These are phyloP conservation scores for Scheffersomyces lignicola DNA, from an alignment of 1,139 yeast genomes.

Conservation along the genomic window DNA sequence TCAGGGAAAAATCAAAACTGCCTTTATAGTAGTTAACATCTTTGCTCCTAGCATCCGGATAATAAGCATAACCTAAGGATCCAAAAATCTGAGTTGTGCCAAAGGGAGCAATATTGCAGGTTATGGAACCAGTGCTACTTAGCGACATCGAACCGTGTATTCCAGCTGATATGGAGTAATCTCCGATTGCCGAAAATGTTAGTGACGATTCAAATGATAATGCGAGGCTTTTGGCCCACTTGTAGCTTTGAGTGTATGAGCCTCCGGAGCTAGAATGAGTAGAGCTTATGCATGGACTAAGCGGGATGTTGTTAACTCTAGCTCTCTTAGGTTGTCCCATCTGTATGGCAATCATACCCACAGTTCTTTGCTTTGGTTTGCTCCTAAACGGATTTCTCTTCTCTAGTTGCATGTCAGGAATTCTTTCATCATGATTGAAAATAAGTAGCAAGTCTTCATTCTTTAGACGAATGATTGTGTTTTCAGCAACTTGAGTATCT, in stretches of 20 bases:
- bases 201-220: slow-evolving; percentile 2
- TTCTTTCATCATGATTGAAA: neutral
- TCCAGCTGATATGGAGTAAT: neutral
- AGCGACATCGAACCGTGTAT: neutral
- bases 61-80: slow-evolving; percentile 3
- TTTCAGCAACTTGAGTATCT: neutral
- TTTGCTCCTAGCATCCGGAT: slow-evolving; percentile 3
- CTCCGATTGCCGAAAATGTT: neutral
- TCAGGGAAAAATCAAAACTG: neutral
- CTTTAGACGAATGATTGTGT: neutral
- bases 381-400: neutral
- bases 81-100: slow-evolving; percentile 6
- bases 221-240: slow-evolving; percentile 2
- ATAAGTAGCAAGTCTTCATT: neutral
- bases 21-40: neutral
- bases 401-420: neutral
- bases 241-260: neutral
- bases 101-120: slow-evolving; percentile 5
- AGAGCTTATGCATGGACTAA: slow-evolving; percentile 6
- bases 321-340: neutral
- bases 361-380: slow-evolving; percentile 1
- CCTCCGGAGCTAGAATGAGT: slow-evolving; percentile 1
- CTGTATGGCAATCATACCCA: slow-evolving; percentile 1
- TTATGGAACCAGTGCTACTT: slow-evolving; percentile 5
- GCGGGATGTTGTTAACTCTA: neutral